Percentiles rank a stretch among this genome's conserved stretches.
phyloP scores from a whole-genome alignment of 176 grass and related monocot species.

The Ampelocalamus luodianensis region DNA sequence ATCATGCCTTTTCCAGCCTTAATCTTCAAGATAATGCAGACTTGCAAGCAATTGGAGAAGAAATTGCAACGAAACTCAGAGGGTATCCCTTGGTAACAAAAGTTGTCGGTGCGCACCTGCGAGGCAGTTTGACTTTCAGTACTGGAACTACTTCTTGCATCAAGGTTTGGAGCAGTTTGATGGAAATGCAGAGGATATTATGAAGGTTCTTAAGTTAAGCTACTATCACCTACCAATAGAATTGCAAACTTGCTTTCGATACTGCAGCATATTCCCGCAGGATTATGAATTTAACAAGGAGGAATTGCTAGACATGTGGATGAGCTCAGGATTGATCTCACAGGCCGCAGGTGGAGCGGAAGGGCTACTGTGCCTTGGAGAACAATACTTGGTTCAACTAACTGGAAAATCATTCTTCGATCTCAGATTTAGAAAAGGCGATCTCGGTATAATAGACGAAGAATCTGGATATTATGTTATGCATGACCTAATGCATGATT shows the following conservation, averaged over 20 bases:
- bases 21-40: conserved; percentile 10
- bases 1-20: conserved; percentile 12
- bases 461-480: conserved; percentile 34
- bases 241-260: conserved; percentile 51
- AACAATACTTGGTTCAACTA: conserved; percentile 28
- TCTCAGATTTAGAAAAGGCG: conserved; percentile 27
- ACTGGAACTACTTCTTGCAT: conserved; percentile 34
- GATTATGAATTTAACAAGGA: conserved; percentile 18
- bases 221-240: conserved; percentile 45
- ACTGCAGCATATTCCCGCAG: conserved; percentile 49
- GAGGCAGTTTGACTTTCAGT: neutral
- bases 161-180: conserved; percentile 16
- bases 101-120: conserved; percentile 20
- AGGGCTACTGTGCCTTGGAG: conserved; percentile 4
- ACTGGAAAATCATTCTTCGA: conserved; percentile 51
- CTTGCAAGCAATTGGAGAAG: neutral
- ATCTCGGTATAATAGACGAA: no score
- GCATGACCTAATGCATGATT: conserved; percentile 65
- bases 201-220: conserved; percentile 40
- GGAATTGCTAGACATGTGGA: conserved; percentile 39
- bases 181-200: conserved; percentile 22
- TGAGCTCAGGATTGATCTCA: conserved; percentile 37
- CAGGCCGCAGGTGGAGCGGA: neutral
- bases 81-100: conserved; percentile 53
- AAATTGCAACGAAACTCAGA: conserved; percentile 37